Percentiles rank a stretch among this genome's conserved stretches.
These are phyloP conservation scores for Ustilago tritici DNA, from an alignment of 1,284 basidiomycete species.

Conservation along the genomic window DNA sequence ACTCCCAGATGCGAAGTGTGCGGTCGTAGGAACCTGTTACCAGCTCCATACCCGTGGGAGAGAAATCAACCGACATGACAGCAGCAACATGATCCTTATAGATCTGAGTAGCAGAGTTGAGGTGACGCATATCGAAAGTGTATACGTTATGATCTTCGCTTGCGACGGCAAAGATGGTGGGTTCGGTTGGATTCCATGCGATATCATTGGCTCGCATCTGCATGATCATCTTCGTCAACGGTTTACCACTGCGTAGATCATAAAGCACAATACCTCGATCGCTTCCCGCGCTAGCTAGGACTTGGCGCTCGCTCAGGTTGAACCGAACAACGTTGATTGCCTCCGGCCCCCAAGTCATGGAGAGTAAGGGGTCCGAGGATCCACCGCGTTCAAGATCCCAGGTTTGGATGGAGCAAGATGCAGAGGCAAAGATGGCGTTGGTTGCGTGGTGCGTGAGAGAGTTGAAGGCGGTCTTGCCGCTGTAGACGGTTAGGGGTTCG, in stretches of 20 bases:
- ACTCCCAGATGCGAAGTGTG: slow-evolving; percentile 92
- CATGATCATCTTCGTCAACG: slow-evolving; percentile 90
- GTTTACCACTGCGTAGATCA: slow-evolving; percentile 94
- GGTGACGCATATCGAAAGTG: slow-evolving; percentile 93
- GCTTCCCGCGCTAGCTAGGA: slow-evolving; percentile 91
- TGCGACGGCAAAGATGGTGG: slow-evolving; percentile 88
- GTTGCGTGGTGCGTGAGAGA: slow-evolving; percentile 92
- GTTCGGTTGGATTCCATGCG: slow-evolving; percentile 94
- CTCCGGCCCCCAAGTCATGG: slow-evolving; percentile 74
- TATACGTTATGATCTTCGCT: slow-evolving; percentile 99
- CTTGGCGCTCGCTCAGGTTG: slow-evolving; percentile 91
- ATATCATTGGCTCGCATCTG: slow-evolving; percentile 80
- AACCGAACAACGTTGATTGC: slow-evolving; percentile 89
- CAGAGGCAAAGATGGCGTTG: slow-evolving; percentile 90
- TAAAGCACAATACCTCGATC: slow-evolving; percentile 96
- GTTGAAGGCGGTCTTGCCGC: slow-evolving; percentile 72
- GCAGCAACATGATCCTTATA: slow-evolving; percentile 98
- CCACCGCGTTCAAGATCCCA: slow-evolving; percentile 90
- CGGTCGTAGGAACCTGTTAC: slow-evolving; percentile 97
- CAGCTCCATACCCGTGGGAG: slow-evolving; percentile 93
- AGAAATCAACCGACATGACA: slow-evolving; percentile 74
- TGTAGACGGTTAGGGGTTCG: slow-evolving; percentile 65
- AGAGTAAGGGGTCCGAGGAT: slow-evolving; percentile 75
- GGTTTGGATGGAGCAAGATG: slow-evolving; percentile 90
- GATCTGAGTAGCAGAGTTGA: slow-evolving; percentile 86